Evolutionary conservation across 2,329 filamentous ascomycete species (phyloP), one percentile per base, ranked within the genome.

Genomic region (Aspergillus flavus): DNA sequence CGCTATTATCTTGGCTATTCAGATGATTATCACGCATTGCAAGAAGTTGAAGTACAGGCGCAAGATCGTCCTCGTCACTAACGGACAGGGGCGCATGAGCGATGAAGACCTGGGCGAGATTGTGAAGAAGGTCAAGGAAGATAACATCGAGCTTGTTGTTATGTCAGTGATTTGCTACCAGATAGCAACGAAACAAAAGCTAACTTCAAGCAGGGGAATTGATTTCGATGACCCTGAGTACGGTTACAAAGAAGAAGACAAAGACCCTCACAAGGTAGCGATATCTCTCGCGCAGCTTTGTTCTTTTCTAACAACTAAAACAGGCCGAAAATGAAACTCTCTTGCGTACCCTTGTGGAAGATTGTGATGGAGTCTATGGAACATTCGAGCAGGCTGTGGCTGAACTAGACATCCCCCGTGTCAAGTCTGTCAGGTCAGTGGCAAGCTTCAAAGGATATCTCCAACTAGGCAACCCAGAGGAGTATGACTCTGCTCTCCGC

Each of bases 191-290:
- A 32, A 36, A 16, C 26, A 7, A 43, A 45, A 52, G 54, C 75
- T 80, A 75, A 77, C 62, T 26, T 36, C 34, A 26, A 50, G 4
- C 62, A 94, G 91, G 59, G 95, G 95, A 16, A 87, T 96, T 21
- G 95, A 99, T 75, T 98, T 99, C 77, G 93, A 99, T 74, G 93
- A 97, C 75, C 75, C 87, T 1, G 93, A 96, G 2, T 97, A 90
- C 73, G 94, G 94, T 48, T 91, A 92, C 74, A 96, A 96, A 76
- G 94, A 98, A 79, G 93, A 97, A 76, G 87, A 91, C 67, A 99
- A 99, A 75, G 81, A 89, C 21, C 68, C 76, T 0, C 75, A 78
- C 58, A 98, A 98, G 84, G 89, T 90, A 72, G 46, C 59, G 45
- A 14, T 6, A 11, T 50, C 4, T 19, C 11, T 6, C 32, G 36